Percentiles rank a stretch among this genome's conserved stretches.
Conservation (phyloP, 371 early-diverging fungal genomes). For the Mucor ambiguus region DNA sequence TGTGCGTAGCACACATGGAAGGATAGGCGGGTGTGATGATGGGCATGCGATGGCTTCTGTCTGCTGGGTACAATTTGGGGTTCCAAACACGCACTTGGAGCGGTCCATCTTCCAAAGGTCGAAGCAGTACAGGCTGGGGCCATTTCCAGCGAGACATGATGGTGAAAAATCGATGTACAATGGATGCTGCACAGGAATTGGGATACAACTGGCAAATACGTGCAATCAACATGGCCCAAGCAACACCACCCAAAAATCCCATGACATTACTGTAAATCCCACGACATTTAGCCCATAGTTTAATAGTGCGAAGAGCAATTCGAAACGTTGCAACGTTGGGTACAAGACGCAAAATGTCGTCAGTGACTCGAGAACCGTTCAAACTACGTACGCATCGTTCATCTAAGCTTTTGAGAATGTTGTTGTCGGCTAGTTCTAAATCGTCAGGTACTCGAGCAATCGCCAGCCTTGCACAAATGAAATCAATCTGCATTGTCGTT, state of each 20-base stretch:
- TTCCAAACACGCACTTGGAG: constrained; percentile 98
- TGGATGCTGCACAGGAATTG: constrained; percentile 85
- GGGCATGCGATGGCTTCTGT: constrained; percentile 97
- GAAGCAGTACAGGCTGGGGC: constrained; percentile 98
- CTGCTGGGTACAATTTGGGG: constrained; percentile 89
- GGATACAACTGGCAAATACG: constrained; percentile 98
- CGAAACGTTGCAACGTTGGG: constrained; percentile 93
- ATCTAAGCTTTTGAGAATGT: constrained; percentile 89
- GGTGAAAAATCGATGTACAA: constrained; percentile 92
- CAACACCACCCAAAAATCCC: constrained; percentile 99
- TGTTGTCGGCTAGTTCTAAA: constrained; percentile 88
- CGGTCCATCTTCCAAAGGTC: constrained; percentile 91
- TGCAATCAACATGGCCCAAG: constrained; percentile 99
- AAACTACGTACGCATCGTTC: constrained; percentile 93
- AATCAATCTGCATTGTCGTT: constrained; percentile 80
- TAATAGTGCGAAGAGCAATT: constrained; percentile 93
- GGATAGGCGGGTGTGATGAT: constrained; percentile 99
- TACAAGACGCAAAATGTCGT: constrained; percentile 96
- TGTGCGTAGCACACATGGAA: constrained; percentile 99
- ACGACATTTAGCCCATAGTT: constrained; percentile 98
- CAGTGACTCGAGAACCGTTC: constrained; percentile 99
- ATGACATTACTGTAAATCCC: constrained; percentile 96
- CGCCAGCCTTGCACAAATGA: constrained; percentile 92
- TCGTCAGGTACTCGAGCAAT: constrained; percentile 83
- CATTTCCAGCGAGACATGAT: constrained; percentile 95